Evolutionary conservation across 257 asterid species (phyloP).

Genomic region (Salvia miltiorrhiza): DNA sequence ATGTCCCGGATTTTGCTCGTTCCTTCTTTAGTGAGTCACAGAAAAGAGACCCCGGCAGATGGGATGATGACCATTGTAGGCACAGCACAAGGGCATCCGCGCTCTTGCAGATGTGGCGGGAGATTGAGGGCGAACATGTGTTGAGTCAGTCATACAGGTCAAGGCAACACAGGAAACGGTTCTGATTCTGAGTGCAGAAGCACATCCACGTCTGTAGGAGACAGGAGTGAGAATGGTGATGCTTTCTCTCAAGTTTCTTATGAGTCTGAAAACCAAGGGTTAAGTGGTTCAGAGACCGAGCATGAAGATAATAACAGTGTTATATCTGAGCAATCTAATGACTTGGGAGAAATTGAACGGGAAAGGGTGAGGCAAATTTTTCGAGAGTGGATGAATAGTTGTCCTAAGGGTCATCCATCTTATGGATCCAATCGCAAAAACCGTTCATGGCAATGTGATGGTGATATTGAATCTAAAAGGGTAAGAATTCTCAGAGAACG

Average conservation of each 20-base stretch:
- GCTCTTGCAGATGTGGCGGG: slow-evolving; percentile 78
- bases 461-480: slow-evolving; percentile 54
- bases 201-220: slow-evolving; percentile 33
- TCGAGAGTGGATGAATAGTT: slow-evolving; percentile 68
- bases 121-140: slow-evolving; percentile 67
- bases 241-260: slow-evolving; percentile 32
- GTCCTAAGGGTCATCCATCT: slow-evolving; percentile 39
- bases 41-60: slow-evolving; percentile 30
- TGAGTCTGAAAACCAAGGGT: slow-evolving; percentile 42
- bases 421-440: slow-evolving; percentile 28
- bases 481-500: slow-evolving; percentile 59
- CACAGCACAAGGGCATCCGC: slow-evolving; percentile 53
- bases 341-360: slow-evolving; percentile 71
- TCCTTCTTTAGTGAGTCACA: slow-evolving; percentile 42
- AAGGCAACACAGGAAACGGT: slow-evolving; percentile 29
- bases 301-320: slow-evolving; percentile 51
- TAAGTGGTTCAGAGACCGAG: slow-evolving; percentile 34
- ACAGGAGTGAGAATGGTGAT: slow-evolving; percentile 40
- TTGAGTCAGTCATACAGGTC: slow-evolving; percentile 38
- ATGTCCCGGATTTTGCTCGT: slow-evolving; percentile 46
- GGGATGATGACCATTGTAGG: slow-evolving; percentile 33
- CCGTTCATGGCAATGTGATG: slow-evolving; percentile 37
- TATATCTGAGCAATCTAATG: slow-evolving; percentile 57
- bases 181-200: slow-evolving; percentile 34
- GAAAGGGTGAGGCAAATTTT: slow-evolving; percentile 76